phyloP scores from a whole-genome alignment of 2,329 filamentous ascomycete species.

The Daldinia sp. region DNA sequence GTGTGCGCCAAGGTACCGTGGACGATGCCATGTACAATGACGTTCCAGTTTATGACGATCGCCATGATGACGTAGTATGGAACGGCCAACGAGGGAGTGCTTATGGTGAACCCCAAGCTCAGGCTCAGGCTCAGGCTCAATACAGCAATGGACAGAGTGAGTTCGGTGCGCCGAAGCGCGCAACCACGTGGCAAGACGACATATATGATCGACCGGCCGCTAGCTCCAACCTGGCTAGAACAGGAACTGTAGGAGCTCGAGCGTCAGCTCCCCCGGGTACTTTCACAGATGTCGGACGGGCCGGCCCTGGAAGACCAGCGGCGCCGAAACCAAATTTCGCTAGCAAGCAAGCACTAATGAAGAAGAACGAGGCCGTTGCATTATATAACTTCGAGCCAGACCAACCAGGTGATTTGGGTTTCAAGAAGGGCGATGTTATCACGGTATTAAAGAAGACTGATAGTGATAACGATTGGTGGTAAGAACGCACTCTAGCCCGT shows the following conservation, averaged over 20 bases:
- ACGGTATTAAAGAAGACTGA: slow-evolving; percentile 95
- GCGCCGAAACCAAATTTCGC: slow-evolving; percentile 89
- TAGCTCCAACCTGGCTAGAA: slow-evolving; percentile 51
- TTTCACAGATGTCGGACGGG: slow-evolving; percentile 57
- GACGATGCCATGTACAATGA: slow-evolving; percentile 90
- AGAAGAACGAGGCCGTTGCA: slow-evolving; percentile 84
- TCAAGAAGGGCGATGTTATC: slow-evolving; percentile 97
- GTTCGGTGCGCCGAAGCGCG: slow-evolving; percentile 65
- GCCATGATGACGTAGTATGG: slow-evolving; percentile 85
- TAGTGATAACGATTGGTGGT: slow-evolving; percentile 95
- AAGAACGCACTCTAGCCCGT: slow-evolving; percentile 48
- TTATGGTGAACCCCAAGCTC: slow-evolving; percentile 59
- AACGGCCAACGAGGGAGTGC: slow-evolving; percentile 76
- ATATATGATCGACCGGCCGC: slow-evolving; percentile 69
- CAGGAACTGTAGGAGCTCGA: slow-evolving; percentile 59
- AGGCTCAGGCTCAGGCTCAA: no score
- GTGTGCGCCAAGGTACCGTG: slow-evolving; percentile 57
- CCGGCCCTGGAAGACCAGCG: slow-evolving; percentile 83
- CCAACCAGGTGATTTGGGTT: slow-evolving; percentile 89
- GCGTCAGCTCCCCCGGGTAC: slow-evolving; percentile 60
- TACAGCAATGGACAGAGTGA: slow-evolving; percentile 51
- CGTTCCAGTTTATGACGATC: slow-evolving; percentile 84
- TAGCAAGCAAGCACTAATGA: slow-evolving; percentile 63
- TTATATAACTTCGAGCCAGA: slow-evolving; percentile 95
- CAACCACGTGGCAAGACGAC: slow-evolving; percentile 79